These are phyloP conservation scores for Xylaria acuta DNA, from an alignment of 495 filamentous ascomycete genomes.

Conservation along the genomic window DNA sequence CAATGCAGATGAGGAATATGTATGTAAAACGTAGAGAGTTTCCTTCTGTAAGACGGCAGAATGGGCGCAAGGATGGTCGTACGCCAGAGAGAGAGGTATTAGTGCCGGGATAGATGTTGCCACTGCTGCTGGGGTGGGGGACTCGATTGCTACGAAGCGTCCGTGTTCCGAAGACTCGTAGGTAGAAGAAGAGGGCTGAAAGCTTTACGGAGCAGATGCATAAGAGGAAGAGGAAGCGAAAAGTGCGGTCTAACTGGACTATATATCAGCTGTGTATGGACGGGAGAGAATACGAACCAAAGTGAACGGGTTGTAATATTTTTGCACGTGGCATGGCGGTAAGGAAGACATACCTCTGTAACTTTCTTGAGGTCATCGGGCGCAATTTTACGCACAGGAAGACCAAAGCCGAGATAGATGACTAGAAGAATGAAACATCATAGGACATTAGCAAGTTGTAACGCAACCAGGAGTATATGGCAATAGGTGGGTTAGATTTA, in stretches of 20 bases:
- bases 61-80: background rate
- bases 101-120: background rate
- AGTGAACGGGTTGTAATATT: background rate
- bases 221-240: background rate
- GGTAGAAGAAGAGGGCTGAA: background rate
- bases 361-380: background rate
- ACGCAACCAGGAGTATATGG: background rate
- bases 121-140: background rate
- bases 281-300: background rate
- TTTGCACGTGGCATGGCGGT: background rate
- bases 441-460: background rate
- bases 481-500: background rate
- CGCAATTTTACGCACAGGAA: background rate
- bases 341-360: conserved; percentile 14
- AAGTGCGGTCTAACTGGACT: background rate
- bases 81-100: background rate
- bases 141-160: background rate
- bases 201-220: background rate
- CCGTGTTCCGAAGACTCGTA: background rate
- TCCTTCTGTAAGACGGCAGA: background rate
- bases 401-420: background rate
- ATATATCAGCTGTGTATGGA: background rate
- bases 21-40: background rate
- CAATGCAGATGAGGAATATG: background rate
- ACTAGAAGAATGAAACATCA: background rate